phyloP scores from a whole-genome alignment of 257 asterid genomes.

The Przewalskia tangutica region DNA sequence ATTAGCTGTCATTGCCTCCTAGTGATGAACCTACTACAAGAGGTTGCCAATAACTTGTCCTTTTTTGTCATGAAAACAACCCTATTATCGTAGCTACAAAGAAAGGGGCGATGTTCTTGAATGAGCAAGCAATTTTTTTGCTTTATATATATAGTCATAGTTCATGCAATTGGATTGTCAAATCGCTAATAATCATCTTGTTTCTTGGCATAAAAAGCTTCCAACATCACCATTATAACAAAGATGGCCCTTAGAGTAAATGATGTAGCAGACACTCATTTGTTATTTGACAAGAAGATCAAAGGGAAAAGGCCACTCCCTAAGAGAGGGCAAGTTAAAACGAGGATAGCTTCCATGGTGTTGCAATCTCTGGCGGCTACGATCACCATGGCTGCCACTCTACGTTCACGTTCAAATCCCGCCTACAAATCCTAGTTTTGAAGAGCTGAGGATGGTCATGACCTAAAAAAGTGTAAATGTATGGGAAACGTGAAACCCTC shows the following conservation, averaged over 20 bases:
- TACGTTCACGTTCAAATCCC: slow-evolving; percentile 15
- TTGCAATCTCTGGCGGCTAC: slow-evolving; percentile 31
- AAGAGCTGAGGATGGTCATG: neutral
- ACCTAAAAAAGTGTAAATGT: too few species aligned
- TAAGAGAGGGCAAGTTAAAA: slow-evolving; percentile 53
- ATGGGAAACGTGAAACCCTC: neutral
- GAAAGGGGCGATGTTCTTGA: neutral
- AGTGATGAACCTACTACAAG: slow-evolving; percentile 7
- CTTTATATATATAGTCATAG: neutral
- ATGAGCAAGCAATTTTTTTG: neutral
- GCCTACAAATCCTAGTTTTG: slow-evolving; percentile 19
- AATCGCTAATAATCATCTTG: neutral
- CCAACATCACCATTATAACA: neutral
- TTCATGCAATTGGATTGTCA: neutral
- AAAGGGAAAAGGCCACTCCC: slow-evolving; percentile 23
- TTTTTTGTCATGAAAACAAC: slow-evolving; percentile 9
- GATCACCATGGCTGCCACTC: slow-evolving; percentile 21
- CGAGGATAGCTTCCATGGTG: slow-evolving; percentile 49
- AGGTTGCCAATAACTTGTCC: slow-evolving; percentile 6
- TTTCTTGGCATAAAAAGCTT: neutral
- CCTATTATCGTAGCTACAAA: neutral
- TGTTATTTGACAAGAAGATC: slow-evolving; percentile 11
- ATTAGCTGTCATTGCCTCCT: slow-evolving; percentile 41
- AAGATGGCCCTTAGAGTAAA: slow-evolving; percentile 3
- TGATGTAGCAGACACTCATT: slow-evolving; percentile 11